These are phyloP conservation scores for Pyrenochaeta sp. DNA, from an alignment of 2,329 filamentous ascomycete genomes.

Conservation along the genomic window DNA sequence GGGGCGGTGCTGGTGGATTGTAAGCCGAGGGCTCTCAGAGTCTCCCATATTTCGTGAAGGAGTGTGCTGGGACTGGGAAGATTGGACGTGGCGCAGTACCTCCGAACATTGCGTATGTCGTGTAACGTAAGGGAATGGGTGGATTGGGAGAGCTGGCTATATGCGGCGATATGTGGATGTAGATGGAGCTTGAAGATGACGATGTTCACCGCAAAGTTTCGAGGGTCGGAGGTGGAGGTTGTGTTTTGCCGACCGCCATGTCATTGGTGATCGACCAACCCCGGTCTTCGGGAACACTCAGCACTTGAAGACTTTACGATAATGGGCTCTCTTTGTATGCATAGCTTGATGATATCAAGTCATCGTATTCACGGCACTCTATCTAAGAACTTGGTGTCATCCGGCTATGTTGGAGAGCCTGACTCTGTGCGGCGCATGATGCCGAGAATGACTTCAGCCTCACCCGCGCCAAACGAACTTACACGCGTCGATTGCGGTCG, in stretches of 20 bases:
- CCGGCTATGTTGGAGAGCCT: no score
- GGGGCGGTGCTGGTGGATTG: slow-evolving; percentile 67
- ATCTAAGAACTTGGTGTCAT: no score
- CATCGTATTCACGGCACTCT: no score
- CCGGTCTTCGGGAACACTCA: no score
- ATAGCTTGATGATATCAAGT: no score
- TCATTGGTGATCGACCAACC: no score
- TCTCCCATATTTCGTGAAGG: no score
- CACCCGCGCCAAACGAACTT: no score
- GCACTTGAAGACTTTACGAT: no score
- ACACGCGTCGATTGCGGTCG: not conserved
- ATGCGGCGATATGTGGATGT: not conserved
- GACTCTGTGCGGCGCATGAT: no score
- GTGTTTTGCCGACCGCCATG: slow-evolving; percentile 16
- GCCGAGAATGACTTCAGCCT: not conserved
- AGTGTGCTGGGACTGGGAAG: not conserved
- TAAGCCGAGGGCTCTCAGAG: slow-evolving; percentile 6
- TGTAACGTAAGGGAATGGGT: not conserved
- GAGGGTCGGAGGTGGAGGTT: slow-evolving; percentile 13
- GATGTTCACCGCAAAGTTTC: slow-evolving; percentile 20
- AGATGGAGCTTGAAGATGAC: slow-evolving; percentile 16
- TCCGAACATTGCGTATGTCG: slow-evolving; percentile 63
- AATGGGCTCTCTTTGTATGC: no score
- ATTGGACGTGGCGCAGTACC: slow-evolving; percentile 40
- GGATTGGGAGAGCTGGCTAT: slow-evolving; percentile 2